Conservation (phyloP, 2,329 filamentous ascomycete genomes). For the Macrophomina tecta region DNA sequence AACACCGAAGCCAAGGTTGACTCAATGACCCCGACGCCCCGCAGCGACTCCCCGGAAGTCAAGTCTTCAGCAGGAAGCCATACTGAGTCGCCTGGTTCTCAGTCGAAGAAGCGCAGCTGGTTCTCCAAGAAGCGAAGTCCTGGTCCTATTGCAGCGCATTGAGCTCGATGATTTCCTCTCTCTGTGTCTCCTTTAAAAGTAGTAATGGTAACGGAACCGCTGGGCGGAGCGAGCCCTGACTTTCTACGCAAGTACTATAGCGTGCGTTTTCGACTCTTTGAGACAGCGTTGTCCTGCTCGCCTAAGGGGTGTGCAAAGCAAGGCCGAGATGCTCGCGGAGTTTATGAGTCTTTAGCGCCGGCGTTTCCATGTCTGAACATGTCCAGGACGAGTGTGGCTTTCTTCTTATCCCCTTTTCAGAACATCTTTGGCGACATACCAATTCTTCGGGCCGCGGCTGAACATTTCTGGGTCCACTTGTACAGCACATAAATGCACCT, state of each 20-base stretch:
- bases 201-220: not conserved
- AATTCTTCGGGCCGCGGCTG: not conserved
- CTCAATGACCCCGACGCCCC: not conserved
- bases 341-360: not conserved
- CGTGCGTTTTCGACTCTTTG: not conserved
- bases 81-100: not conserved
- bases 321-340: not conserved
- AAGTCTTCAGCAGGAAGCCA: not conserved
- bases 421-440: slow-evolving; percentile 6
- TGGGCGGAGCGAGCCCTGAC: not conserved
- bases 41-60: not conserved
- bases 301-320: not conserved
- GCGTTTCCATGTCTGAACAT: not conserved
- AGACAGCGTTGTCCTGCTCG: not conserved
- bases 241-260: not conserved
- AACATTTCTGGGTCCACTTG: not conserved
- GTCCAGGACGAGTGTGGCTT: not conserved
- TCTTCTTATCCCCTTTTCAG: not conserved
- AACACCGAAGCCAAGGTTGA: slow-evolving; percentile 1
- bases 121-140: slow-evolving; percentile 17
- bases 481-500: not conserved
- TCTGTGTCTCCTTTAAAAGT: not conserved
- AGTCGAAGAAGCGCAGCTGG: slow-evolving; percentile 24
- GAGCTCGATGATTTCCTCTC: not conserved
- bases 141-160: slow-evolving; percentile 2